Evolutionary conservation across 306 rosid genomes (phyloP).

Genomic region (Dalbergia oliveri): DNA sequence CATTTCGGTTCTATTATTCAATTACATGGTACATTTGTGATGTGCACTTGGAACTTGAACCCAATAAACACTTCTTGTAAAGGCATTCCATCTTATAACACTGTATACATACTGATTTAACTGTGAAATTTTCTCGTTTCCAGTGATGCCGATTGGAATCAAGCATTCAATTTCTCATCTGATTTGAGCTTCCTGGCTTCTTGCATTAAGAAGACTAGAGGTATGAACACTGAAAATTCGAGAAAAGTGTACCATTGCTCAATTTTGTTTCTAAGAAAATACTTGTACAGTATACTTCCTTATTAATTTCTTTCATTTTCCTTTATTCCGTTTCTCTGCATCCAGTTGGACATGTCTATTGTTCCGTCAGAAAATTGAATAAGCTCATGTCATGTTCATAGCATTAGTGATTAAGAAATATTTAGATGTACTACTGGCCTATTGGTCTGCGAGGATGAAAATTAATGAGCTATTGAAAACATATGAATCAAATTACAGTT

Average conservation of each 20-base stretch:
- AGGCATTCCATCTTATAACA: not conserved
- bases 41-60: not conserved
- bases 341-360: slow-evolving; percentile 33
- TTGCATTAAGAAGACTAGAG: slow-evolving; percentile 78
- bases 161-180: slow-evolving; percentile 83
- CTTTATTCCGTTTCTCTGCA: slow-evolving; percentile 2
- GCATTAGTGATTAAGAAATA: slow-evolving; percentile 6
- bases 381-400: slow-evolving; percentile 8
- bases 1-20: not conserved
- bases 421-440: slow-evolving; percentile 3
- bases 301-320: slow-evolving; percentile 20
- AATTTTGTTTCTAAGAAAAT: slow-evolving; percentile 26
- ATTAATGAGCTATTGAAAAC: not conserved
- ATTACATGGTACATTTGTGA: not conserved
- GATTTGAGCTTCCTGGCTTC: slow-evolving; percentile 82
- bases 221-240: slow-evolving; percentile 54
- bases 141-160: slow-evolving; percentile 93
- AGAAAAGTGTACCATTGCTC: slow-evolving; percentile 28
- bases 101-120: slow-evolving; percentile 2
- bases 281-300: slow-evolving; percentile 5
- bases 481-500: not conserved
- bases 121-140: slow-evolving; percentile 50
- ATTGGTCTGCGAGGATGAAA: slow-evolving; percentile 9
- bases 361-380: slow-evolving; percentile 5
- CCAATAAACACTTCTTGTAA: too few species aligned